Evolutionary conservation across 495 filamentous ascomycete species (phyloP), one percentile per base, ranked within the genome.

Genomic region (Physcia stellaris): DNA sequence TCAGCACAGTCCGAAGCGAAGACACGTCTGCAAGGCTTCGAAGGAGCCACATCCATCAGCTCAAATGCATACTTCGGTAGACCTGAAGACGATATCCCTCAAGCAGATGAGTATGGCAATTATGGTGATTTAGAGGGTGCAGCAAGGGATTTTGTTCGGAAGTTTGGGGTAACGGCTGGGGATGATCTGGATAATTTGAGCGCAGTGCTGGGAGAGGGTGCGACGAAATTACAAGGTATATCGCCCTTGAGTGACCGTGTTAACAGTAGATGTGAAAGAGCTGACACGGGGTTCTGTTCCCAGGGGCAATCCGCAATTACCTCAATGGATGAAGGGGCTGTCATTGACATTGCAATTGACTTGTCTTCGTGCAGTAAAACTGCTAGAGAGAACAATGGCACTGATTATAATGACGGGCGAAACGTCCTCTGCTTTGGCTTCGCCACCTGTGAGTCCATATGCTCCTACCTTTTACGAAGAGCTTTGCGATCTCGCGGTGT

Each of bases 51-150:
- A 7, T 60, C 85, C 35, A 98, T 98, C 56, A 94, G 86, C 9
- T 90, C 83, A 35, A 96, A 95, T 61, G 79, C 80, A 41, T 98
- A 96, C 65, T 98, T 98, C 59, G 90, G 90, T 39, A 80, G 86
- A 22, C 78, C 86, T 6, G 77, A 81, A 51, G 85, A 94, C 35
- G 78, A 77, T 21, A 45, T 62, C 17, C 55, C 59, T 15, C 51
- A 52, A 29, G 60, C 52, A 1, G 76, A 77, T 20, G 80, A 84
- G 24, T 67, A 71, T 43, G 68, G 61, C 0, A 51, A 64, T 16
- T 92, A 93, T 44, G 83, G 86, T 12, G 86, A 93, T 51, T 59
- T 98, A 40, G 90, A 98, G 59, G 66, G 59, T n/a, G 85, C 85
- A 0, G 90, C 90, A 17, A 90, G 82, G 64, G 92, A 98, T 58